Evolutionary conservation across 2,329 filamentous ascomycete genomes (phyloP).

Genomic region (Lasiodiplodia sp.): DNA sequence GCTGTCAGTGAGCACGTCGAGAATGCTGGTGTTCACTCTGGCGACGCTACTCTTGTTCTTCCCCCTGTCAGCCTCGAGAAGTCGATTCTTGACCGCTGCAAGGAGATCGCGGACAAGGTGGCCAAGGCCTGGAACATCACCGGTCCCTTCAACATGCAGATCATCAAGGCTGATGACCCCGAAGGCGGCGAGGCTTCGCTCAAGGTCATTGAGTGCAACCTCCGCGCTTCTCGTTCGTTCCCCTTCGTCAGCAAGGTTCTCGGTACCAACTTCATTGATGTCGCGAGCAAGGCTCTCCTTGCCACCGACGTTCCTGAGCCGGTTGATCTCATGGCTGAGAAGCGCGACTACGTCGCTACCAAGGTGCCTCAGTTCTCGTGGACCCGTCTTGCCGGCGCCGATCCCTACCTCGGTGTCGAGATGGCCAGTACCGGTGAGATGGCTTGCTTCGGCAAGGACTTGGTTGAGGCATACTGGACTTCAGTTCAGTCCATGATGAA

Average conservation of each 20-base stretch:
- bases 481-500: constrained; percentile 98
- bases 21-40: constrained; percentile 96
- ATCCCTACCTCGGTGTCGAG: constrained; percentile 97
- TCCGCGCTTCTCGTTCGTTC: constrained; percentile 96
- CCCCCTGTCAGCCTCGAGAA: constrained; percentile 83
- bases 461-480: constrained; percentile 97
- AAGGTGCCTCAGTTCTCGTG: constrained; percentile 99
- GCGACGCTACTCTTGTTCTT: constrained; percentile 92
- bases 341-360: constrained; percentile 92
- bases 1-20: constrained; percentile 96
- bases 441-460: constrained; percentile 95
- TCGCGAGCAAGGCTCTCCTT: constrained; percentile 90
- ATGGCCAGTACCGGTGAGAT: constrained; percentile 98
- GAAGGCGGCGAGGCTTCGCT: constrained; percentile 77
- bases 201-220: constrained; percentile 98
- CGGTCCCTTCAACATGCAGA: constrained; percentile 99
- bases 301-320: constrained; percentile 85
- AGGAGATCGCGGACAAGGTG: constrained; percentile 95
- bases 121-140: constrained; percentile 97
- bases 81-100: constrained; percentile 81
- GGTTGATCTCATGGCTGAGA: constrained; percentile 84
- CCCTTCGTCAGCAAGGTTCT: constrained; percentile 98
- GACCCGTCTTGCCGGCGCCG: constrained; percentile 95
- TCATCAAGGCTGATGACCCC: constrained; percentile 87
- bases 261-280: constrained; percentile 94